A percentile compares a stretch with the other conserved stretches of the same genome.
These are phyloP conservation scores for Thermothielavioides terrestris DNA, from an alignment of 495 filamentous ascomycete genomes.

Conservation along the genomic window DNA sequence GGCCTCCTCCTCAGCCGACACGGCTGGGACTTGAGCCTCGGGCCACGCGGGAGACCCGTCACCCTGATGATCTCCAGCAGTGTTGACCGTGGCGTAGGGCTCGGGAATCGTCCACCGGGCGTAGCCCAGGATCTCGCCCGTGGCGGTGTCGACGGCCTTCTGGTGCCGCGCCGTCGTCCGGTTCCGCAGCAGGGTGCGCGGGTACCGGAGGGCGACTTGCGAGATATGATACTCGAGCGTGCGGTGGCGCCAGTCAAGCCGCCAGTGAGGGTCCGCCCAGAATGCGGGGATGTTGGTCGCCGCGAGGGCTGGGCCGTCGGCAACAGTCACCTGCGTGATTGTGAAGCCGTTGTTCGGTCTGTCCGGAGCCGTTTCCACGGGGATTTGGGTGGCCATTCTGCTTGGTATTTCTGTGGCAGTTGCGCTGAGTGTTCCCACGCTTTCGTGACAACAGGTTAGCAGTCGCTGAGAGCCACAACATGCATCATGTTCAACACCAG, in stretches of 20 bases:
- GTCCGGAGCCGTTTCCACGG: no score
- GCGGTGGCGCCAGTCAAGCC: conserved; percentile 18
- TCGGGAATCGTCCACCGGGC: conserved; percentile 23
- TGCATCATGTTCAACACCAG: no score
- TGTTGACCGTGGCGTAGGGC: neutral
- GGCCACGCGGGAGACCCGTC: neutral
- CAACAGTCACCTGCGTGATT: no score
- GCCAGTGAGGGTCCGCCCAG: conserved; percentile 24
- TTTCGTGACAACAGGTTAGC: no score
- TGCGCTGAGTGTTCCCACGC: no score
- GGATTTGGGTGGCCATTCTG: no score
- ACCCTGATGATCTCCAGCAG: neutral
- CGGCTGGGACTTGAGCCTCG: conserved; percentile 9
- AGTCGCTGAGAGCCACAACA: no score
- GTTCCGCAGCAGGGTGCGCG: conserved; percentile 15
- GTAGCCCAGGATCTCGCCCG: conserved; percentile 23
- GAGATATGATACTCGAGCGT: conserved; percentile 19
- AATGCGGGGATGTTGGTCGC: conserved; percentile 23
- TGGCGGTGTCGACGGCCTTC: conserved; percentile 23
- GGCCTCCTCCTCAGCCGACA: conserved; percentile 12
- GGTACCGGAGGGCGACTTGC: conserved; percentile 14
- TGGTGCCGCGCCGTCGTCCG: conserved; percentile 20
- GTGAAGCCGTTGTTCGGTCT: no score
- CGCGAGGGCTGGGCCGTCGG: conserved; percentile 19
- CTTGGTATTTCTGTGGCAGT: no score